phyloP scores from a whole-genome alignment of 805 yeast species.

The Nakazawaea laoshanensis region DNA sequence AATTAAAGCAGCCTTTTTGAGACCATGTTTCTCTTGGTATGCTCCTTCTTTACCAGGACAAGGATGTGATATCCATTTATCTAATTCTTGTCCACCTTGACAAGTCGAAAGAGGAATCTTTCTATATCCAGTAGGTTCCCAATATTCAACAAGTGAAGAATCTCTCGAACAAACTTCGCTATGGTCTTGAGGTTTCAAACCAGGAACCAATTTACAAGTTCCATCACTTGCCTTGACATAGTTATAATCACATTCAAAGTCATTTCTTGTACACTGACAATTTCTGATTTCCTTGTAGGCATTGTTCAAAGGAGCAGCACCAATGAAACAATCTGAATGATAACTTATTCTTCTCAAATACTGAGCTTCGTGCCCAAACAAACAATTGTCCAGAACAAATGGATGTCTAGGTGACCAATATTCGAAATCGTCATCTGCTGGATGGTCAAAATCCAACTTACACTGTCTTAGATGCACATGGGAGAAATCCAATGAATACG shows the following conservation, averaged over 20 bases:
- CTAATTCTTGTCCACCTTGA: constrained; percentile 68
- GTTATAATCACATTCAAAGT: constrained; percentile 92
- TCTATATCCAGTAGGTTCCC: constrained; percentile 90
- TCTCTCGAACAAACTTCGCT: constrained; percentile 46
- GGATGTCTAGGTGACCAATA: constrained; percentile 58
- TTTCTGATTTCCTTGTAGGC: constrained; percentile 52
- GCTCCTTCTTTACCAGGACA: constrained; percentile 85
- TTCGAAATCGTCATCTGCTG: constrained; percentile 48
- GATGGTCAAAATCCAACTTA: constrained; percentile 32
- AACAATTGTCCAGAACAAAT: constrained; percentile 37
- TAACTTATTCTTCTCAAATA: constrained; percentile 53
- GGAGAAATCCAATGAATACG: constrained; percentile 51
- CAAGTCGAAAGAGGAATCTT: constrained; percentile 81
- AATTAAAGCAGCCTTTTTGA: constrained; percentile 46
- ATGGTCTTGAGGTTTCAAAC: constrained; percentile 60
- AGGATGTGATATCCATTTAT: constrained; percentile 52
- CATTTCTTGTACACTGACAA: constrained; percentile 81
- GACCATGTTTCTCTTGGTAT: constrained; percentile 36
- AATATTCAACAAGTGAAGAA: constrained; percentile 55
- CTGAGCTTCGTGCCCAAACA: constrained; percentile 63
- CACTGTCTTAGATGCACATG: constrained; percentile 47
- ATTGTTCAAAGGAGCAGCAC: constrained; percentile 48
- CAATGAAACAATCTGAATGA: constrained; percentile 60
- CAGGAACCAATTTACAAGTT: constrained; percentile 77
- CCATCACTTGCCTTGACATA: constrained; percentile 65